These are phyloP conservation scores for Vaccinium myrtillus DNA, from an alignment of 148 eudicot genomes.

Conservation along the genomic window DNA sequence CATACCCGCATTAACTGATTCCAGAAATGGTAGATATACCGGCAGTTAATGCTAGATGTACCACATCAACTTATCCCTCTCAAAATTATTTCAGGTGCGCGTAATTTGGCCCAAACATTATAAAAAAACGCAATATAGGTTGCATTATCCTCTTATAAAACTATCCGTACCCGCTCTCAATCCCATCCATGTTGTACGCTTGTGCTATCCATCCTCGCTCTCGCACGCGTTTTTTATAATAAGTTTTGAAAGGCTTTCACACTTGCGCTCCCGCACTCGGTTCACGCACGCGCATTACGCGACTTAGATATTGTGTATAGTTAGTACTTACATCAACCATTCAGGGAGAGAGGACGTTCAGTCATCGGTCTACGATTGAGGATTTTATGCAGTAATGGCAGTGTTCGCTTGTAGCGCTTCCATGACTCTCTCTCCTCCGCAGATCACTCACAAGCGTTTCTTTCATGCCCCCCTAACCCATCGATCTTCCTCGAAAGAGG, in stretches of 20 bases:
- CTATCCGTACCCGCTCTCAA: neutral
- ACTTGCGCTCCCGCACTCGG: neutral
- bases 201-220: neutral
- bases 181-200: neutral
- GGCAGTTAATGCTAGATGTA: too few species aligned
- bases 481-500: conserved; percentile 6
- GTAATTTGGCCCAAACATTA: neutral
- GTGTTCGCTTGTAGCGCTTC: neutral
- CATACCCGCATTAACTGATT: neutral
- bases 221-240: too few species aligned
- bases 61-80: too few species aligned
- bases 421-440: conserved; percentile 9
- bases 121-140: neutral
- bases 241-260: neutral
- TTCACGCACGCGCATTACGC: neutral
- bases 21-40: neutral
- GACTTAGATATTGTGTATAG: neutral
- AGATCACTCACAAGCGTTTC: conserved; percentile 3
- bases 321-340: neutral
- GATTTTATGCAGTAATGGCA: conserved; percentile 8
- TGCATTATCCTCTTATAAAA: too few species aligned
- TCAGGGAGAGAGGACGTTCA: neutral
- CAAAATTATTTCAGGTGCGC: too few species aligned
- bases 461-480: neutral
- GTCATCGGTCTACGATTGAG: neutral